Percentiles rank a stretch among this genome's conserved stretches.
Evolutionary conservation across 108 stramenopile genomes (phyloP).

Genomic region (Cyclotella atomus): DNA sequence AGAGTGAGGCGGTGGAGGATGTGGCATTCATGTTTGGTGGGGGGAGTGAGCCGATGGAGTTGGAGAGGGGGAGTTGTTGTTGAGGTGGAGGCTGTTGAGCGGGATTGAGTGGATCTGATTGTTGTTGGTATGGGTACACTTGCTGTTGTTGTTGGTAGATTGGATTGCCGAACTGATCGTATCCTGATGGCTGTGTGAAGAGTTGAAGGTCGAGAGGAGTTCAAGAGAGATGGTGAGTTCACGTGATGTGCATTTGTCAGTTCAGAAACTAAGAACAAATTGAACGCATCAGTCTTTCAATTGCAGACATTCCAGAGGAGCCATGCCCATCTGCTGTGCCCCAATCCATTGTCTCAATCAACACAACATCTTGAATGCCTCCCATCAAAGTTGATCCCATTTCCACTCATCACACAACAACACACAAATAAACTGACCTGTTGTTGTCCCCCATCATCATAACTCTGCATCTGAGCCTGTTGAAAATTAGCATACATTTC

Average conservation of each 20-base stretch:
- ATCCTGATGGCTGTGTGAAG: background rate
- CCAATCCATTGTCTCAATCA: too few species aligned
- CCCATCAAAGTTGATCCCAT: background rate
- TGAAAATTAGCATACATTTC: constrained; percentile 57
- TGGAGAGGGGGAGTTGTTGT: constrained; percentile 36
- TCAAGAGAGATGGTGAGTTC: background rate
- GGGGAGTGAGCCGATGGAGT: constrained; percentile 54
- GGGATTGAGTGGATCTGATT: background rate
- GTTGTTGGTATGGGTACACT: constrained; percentile 23
- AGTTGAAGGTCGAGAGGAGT: background rate
- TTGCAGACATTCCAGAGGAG: too few species aligned
- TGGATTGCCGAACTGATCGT: constrained; percentile 60
- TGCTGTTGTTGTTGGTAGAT: constrained; percentile 40
- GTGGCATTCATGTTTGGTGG: constrained; percentile 25
- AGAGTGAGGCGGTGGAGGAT: constrained; percentile 20
- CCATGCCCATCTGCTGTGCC: too few species aligned
- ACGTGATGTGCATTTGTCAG: background rate
- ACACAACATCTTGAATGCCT: too few species aligned
- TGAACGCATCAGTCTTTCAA: too few species aligned
- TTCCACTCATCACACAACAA: background rate
- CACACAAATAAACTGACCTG: constrained; percentile 24
- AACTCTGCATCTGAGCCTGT: constrained; percentile 37
- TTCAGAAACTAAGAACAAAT: too few species aligned
- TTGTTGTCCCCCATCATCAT: constrained; percentile 16
- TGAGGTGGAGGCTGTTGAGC: constrained; percentile 18